Evolutionary conservation across 2,329 filamentous ascomycete species (phyloP).

Genomic region (Cladobotryum mycophilum): DNA sequence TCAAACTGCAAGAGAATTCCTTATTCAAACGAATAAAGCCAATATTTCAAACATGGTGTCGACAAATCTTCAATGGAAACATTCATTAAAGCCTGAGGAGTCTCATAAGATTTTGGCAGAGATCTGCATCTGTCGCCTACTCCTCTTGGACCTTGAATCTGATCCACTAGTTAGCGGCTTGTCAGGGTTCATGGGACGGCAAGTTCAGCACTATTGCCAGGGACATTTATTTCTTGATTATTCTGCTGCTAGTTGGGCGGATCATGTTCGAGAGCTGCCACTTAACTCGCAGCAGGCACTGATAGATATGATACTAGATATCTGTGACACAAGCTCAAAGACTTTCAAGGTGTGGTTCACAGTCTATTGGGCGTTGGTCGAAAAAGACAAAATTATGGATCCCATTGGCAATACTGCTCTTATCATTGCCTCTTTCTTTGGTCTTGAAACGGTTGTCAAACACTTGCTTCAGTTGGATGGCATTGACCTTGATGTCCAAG

Average conservation of each 20-base stretch:
- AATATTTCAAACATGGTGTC: not conserved
- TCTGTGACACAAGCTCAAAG: not conserved
- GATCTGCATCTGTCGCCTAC: constrained; percentile 13
- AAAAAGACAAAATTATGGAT: not conserved
- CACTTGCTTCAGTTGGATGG: not conserved
- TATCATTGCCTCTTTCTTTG: constrained; percentile 7
- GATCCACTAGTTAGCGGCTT: too few relatives aligned
- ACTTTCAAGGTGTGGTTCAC: not conserved
- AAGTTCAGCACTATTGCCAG: not conserved
- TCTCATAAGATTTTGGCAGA: constrained; percentile 13
- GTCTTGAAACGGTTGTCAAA: not conserved
- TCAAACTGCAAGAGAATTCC: constrained; percentile 19
- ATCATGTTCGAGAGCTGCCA: constrained; percentile 3
- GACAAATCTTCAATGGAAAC: constrained; percentile 10
- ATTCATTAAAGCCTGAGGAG: constrained; percentile 4
- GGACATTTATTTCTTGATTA: constrained; percentile 10
- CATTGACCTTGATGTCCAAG: not conserved
- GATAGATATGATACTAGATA: not conserved
- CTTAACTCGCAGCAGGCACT: not conserved
- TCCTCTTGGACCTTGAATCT: constrained; percentile 5
- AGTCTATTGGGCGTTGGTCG: not conserved
- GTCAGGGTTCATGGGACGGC: too few relatives aligned
- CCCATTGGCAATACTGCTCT: not conserved
- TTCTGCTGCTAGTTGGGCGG: constrained; percentile 11
- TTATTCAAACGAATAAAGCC: constrained; percentile 5